These are phyloP conservation scores for Pinus tabuliformis DNA, from an alignment of 75 land plant genomes.

Conservation along the genomic window DNA sequence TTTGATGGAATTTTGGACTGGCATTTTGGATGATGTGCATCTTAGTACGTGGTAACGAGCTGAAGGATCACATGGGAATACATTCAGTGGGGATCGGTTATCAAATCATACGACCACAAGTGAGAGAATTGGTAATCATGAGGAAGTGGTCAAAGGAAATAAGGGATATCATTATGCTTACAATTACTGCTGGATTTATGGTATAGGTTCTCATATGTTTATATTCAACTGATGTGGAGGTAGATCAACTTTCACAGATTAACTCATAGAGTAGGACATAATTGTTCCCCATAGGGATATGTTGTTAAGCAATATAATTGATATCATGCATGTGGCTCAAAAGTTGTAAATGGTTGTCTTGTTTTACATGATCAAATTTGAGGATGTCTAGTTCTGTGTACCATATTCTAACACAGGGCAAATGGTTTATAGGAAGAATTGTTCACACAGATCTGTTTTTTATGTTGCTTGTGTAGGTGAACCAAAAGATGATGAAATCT, in stretches of 20 bases:
- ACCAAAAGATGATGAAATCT: constrained; percentile 98
- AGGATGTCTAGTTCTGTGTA: neutral
- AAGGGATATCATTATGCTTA: neutral
- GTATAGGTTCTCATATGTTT: too few relatives aligned
- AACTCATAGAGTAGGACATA: too few relatives aligned
- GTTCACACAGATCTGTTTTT: neutral
- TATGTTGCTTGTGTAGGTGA: constrained; percentile 49
- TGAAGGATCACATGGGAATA: neutral
- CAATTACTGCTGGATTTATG: neutral
- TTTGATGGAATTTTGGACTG: neutral
- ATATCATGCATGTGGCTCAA: neutral
- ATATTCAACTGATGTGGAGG: too few relatives aligned
- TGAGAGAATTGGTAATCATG: neutral
- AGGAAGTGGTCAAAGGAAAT: neutral
- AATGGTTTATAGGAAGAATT: neutral
- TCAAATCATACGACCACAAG: neutral
- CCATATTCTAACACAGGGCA: neutral
- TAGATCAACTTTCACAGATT: too few relatives aligned
- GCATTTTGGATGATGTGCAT: neutral
- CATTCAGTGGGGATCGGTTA: neutral
- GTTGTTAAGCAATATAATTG: too few relatives aligned
- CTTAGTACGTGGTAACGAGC: neutral
- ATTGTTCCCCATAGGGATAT: too few relatives aligned
- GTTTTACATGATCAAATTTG: neutral
- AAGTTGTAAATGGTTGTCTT: neutral